Percentiles rank a stretch among this genome's conserved stretches.
Conservation (phyloP, 768 basidiomycete genomes). For the Russula sp. region DNA sequence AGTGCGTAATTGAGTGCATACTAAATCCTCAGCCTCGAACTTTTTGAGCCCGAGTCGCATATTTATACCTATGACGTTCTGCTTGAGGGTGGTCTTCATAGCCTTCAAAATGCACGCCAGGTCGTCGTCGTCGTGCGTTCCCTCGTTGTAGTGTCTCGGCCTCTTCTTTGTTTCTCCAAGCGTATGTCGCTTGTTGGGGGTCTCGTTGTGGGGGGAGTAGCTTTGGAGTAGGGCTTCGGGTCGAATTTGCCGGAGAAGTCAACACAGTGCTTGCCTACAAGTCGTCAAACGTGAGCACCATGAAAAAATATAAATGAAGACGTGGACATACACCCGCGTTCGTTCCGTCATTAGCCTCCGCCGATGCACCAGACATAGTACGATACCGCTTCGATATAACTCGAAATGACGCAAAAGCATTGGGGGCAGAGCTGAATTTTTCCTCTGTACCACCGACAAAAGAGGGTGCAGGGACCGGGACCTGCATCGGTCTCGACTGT, state of each 20-base stretch:
- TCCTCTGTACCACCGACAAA: slow-evolving; percentile 9
- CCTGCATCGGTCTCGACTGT: neutral
- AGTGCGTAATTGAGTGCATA: slow-evolving; percentile 8
- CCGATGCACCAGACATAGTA: slow-evolving; percentile 68
- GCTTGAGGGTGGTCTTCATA: slow-evolving; percentile 34
- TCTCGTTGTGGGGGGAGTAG: slow-evolving; percentile 64
- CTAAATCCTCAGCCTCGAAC: slow-evolving; percentile 8
- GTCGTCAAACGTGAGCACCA: slow-evolving; percentile 3
- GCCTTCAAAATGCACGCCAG: slow-evolving; percentile 39
- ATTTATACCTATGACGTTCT: slow-evolving; percentile 24
- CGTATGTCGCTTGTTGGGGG: slow-evolving; percentile 57
- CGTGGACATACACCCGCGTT: slow-evolving; percentile 49
- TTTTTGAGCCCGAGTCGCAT: slow-evolving; percentile 23
- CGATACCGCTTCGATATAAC: slow-evolving; percentile 60
- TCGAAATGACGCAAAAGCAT: slow-evolving; percentile 61
- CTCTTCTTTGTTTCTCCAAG: slow-evolving; percentile 70
- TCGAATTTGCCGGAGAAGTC: slow-evolving; percentile 71
- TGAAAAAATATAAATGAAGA: slow-evolving; percentile 14
- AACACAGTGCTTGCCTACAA: slow-evolving; percentile 64
- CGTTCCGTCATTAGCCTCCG: slow-evolving; percentile 77
- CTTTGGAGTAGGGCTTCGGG: slow-evolving; percentile 55
- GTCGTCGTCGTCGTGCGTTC: slow-evolving; percentile 34
- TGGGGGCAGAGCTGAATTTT: slow-evolving; percentile 42
- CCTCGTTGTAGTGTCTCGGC: slow-evolving; percentile 45
- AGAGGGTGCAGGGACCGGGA: slow-evolving; percentile 4